Base-by-base conservation (phyloP, 2,329 filamentous ascomycete genomes). In the Thelonectria blattea region DNA sequence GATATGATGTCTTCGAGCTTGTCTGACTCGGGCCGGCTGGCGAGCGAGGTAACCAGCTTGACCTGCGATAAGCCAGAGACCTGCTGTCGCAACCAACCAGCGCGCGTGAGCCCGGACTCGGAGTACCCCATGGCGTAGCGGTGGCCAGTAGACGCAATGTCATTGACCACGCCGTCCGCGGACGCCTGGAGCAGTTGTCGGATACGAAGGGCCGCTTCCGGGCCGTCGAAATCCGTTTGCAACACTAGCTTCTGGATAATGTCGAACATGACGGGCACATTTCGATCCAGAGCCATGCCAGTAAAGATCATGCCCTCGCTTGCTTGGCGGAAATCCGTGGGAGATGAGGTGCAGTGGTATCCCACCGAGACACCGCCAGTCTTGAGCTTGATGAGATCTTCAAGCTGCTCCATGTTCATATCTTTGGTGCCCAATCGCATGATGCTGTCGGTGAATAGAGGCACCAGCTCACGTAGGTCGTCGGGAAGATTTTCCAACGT, bases 371-470 rank as follows among this genome's bases (percentile, higher is more conserved):
- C 86, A 10, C 95, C 95, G 18, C 95, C 95, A 1, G 95, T 98
- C 79, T 96, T 96, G 30, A 98, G 84, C 76, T 98, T 98, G 75
- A 99, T 97, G 56, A 93, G 78, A 72, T 98, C 95, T 76, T 99
- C 95, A 52, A 98, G 85, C 75, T 97, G 89, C 75, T 97, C 95
- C 90, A 97, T 97, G 0, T 88, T 88, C 83, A 91, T 91, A 61
- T 88, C 86, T 68, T 90, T 91, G 2, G 94, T 99, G 14, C 95
- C 95, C 9, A 99, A 84, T 18, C 95, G 90, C 91, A 97, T 95
- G 62, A 99, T 88, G 39, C 91, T 89, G 72, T 97, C 93, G 14
- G 91, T 93, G 73, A 98, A 98, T 0, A 99, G 80, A 1, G 95
- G 95, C 49, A 98, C 85, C 59, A 98, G 81, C 68, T 91, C 83